Percentiles rank a stretch among this genome's conserved stretches.
Evolutionary conservation across 352 stramenopile genomes (phyloP).

Genomic region (Globisporangium echinulatum): DNA sequence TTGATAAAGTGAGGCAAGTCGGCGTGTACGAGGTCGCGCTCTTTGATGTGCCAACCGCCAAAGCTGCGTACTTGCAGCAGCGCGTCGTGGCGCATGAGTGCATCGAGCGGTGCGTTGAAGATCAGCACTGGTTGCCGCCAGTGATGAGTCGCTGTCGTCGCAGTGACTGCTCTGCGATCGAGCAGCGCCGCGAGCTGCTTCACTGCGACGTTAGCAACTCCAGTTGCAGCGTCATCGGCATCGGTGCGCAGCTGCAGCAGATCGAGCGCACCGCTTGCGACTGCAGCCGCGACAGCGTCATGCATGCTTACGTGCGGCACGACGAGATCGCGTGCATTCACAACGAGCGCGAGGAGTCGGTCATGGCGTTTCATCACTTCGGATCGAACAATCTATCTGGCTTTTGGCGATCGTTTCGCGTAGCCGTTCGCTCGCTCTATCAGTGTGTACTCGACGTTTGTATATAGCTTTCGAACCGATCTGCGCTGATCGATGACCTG

Average conservation of each 20-base stretch:
- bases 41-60: slow-evolving; percentile 22
- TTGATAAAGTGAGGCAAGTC: not conserved
- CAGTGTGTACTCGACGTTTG: not conserved
- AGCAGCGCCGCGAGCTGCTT: not conserved
- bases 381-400: too few species aligned
- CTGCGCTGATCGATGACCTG: not conserved
- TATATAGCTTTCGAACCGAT: not conserved
- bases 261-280: slow-evolving; percentile 13
- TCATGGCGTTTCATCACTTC: slow-evolving; percentile 9
- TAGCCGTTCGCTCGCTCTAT: too few species aligned
- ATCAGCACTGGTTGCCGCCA: slow-evolving; percentile 4
- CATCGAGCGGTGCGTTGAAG: slow-evolving; percentile 10
- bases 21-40: slow-evolving; percentile 14
- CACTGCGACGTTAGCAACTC: not conserved
- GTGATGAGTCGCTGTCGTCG: not conserved
- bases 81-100: not conserved
- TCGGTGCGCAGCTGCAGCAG: slow-evolving; percentile 22
- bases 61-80: not conserved
- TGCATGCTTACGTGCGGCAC: not conserved
- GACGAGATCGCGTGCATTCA: slow-evolving; percentile 19
- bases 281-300: not conserved
- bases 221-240: not conserved
- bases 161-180: not conserved
- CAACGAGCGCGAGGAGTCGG: slow-evolving; percentile 18
- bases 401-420: too few species aligned